Evolutionary conservation across 2,329 filamentous ascomycete genomes (phyloP).

Genomic region (Emydomyces testavorans): DNA sequence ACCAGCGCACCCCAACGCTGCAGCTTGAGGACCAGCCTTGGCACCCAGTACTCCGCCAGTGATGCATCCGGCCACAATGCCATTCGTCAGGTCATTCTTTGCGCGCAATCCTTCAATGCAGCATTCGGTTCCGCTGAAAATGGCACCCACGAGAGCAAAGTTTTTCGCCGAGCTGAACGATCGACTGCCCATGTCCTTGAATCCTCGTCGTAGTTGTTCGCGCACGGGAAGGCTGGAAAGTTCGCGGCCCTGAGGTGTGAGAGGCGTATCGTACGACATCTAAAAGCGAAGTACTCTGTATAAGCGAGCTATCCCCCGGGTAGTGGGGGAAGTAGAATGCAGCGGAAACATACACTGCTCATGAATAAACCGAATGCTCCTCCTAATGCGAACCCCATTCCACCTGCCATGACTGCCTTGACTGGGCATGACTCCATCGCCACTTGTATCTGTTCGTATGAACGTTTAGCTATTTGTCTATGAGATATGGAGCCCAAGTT

Average conservation of each 20-base stretch:
- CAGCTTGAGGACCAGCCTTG: slow-evolving; percentile 79
- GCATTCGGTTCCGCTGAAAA: slow-evolving; percentile 90
- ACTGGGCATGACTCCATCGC: slow-evolving; percentile 86
- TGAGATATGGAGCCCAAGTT: not conserved
- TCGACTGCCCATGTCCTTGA: slow-evolving; percentile 86
- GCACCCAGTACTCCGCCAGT: slow-evolving; percentile 81
- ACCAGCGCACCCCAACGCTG: slow-evolving; percentile 74
- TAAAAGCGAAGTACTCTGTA: slow-evolving; percentile 31
- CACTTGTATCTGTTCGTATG: slow-evolving; percentile 53
- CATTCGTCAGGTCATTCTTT: slow-evolving; percentile 88
- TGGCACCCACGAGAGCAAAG: slow-evolving; percentile 83
- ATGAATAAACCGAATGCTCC: slow-evolving; percentile 95
- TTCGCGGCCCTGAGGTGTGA: slow-evolving; percentile 47
- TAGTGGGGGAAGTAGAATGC: not conserved
- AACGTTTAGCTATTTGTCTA: not conserved
- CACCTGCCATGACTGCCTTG: slow-evolving; percentile 80
- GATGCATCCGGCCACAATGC: slow-evolving; percentile 74
- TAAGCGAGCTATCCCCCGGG: slow-evolving; percentile 4
- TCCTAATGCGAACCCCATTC: slow-evolving; percentile 87
- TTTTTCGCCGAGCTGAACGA: slow-evolving; percentile 80
- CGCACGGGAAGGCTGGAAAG: slow-evolving; percentile 60
- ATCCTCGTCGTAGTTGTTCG: slow-evolving; percentile 71
- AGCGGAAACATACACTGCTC: slow-evolving; percentile 60
- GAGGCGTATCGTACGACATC: slow-evolving; percentile 98
- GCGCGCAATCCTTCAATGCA: slow-evolving; percentile 81